phyloP scores from a whole-genome alignment of 345 rosid genomes.

The Acer yangbiense region DNA sequence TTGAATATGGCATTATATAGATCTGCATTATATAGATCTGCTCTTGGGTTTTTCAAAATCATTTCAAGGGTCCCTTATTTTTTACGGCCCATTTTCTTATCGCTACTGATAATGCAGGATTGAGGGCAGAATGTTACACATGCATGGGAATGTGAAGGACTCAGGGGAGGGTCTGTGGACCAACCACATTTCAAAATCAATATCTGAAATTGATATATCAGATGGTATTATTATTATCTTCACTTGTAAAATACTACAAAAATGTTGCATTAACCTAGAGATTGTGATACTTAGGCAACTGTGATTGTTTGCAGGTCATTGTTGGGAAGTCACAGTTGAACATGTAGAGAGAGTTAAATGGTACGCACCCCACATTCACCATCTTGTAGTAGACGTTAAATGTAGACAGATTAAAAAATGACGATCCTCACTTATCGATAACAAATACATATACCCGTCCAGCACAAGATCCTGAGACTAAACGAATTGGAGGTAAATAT shows the following conservation, averaged over 20 bases:
- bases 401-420: constrained; percentile 40
- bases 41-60: background rate
- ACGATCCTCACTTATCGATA: background rate
- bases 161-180: constrained; percentile 62
- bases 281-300: background rate
- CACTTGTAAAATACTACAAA: background rate
- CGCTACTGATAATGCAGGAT: constrained; percentile 47
- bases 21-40: background rate
- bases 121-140: constrained; percentile 78
- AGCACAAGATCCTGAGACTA: background rate
- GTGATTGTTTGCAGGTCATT: constrained; percentile 48
- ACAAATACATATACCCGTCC: background rate
- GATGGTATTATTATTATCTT: constrained; percentile 53
- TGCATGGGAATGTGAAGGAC: constrained; percentile 90
- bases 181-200: constrained; percentile 50
- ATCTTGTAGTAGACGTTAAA: constrained; percentile 80
- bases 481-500: background rate
- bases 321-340: constrained; percentile 71
- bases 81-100: background rate
- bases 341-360: constrained; percentile 90
- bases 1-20: background rate
- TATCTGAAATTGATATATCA: constrained; percentile 58
- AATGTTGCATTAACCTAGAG: background rate
- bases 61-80: constrained; percentile 2
- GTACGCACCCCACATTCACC: constrained; percentile 93